Evolutionary conservation across 495 filamentous ascomycete genomes (phyloP).

Genomic region (Podospora didyma): DNA sequence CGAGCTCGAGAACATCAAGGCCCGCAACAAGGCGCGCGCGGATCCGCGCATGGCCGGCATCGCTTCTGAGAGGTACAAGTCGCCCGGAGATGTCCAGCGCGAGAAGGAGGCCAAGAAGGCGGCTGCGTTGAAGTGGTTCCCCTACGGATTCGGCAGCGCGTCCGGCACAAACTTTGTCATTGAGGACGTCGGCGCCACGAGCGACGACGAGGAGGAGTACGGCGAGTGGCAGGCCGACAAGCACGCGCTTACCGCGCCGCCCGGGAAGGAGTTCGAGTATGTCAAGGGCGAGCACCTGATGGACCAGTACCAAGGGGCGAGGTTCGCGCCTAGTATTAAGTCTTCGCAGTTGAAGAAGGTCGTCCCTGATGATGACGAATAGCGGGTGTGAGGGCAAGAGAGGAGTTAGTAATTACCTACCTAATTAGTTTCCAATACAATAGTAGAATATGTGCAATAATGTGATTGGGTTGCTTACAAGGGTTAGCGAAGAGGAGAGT

Average conservation of each 20-base stretch:
- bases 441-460: too few relatives aligned
- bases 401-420: too few relatives aligned
- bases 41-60: background rate
- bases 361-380: too few relatives aligned
- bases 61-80: background rate
- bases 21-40: background rate
- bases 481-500: too few relatives aligned
- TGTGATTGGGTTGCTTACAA: too few relatives aligned
- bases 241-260: background rate
- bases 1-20: background rate
- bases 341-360: too few relatives aligned
- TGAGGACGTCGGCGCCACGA: background rate
- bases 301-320: slow-evolving; percentile 1
- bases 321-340: too few relatives aligned
- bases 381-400: too few relatives aligned
- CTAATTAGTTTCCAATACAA: too few relatives aligned
- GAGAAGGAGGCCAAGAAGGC: slow-evolving; percentile 5
- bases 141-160: background rate
- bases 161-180: background rate
- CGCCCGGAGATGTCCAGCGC: background rate
- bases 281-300: background rate
- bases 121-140: slow-evolving; percentile 4
- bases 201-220: slow-evolving; percentile 1
- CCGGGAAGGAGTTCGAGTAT: background rate
- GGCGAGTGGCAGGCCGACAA: slow-evolving; percentile 1